Evolutionary conservation across 179 eudicot genomes (phyloP).

Genomic region (Beta corolliflora): DNA sequence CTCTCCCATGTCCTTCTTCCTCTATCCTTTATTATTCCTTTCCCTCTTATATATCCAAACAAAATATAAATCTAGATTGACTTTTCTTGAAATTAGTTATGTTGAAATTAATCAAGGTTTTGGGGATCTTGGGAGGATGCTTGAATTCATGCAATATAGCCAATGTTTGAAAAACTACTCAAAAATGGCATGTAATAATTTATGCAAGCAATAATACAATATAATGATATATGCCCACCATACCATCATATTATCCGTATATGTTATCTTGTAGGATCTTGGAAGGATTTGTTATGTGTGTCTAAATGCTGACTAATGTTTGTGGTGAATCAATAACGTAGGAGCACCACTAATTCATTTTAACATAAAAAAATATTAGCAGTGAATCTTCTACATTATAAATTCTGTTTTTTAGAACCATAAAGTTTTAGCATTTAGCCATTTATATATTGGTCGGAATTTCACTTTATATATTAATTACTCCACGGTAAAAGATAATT

Average conservation of each 20-base stretch:
- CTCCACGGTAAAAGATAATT: too few relatives aligned
- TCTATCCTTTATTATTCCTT: too few relatives aligned
- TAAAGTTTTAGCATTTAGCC: not conserved
- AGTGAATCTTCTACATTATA: not conserved
- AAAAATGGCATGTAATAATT: slow-evolving; percentile 7
- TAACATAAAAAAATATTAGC: not conserved
- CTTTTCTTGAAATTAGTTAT: not conserved
- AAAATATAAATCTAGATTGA: not conserved
- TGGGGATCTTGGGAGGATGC: not conserved
- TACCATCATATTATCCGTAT: not conserved
- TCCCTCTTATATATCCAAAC: too few relatives aligned
- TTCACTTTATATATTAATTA: too few relatives aligned
- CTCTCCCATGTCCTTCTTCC: too few relatives aligned
- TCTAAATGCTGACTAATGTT: not conserved
- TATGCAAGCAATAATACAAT: not conserved
- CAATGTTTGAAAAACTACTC: slow-evolving; percentile 4
- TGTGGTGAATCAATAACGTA: too few relatives aligned
- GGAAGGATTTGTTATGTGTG: slow-evolving; percentile 10
- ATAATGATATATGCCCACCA: not conserved
- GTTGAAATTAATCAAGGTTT: not conserved
- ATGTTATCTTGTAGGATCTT: slow-evolving; percentile 13
- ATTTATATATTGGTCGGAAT: not conserved
- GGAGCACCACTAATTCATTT: too few relatives aligned
- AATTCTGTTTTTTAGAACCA: slow-evolving; percentile 5
- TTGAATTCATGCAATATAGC: not conserved